phyloP scores from a whole-genome alignment of 2,329 filamentous ascomycete species.

The Pestalotiopsis sp. region DNA sequence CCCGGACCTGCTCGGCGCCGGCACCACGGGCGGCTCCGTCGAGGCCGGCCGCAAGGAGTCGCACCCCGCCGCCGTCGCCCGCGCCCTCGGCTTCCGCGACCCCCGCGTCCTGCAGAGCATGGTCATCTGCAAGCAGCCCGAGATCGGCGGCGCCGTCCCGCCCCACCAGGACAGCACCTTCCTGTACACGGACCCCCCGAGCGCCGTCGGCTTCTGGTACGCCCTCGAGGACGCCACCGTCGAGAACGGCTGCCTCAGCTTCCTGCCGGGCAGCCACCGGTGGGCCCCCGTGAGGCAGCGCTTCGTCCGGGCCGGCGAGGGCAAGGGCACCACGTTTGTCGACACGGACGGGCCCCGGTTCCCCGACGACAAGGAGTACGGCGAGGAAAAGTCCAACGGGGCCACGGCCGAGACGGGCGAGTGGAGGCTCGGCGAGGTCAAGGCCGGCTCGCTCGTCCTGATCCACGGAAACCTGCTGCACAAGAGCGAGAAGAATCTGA shows the following conservation, averaged over 20 bases:
- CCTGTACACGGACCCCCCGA: constrained; percentile 85
- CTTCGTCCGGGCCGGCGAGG: constrained; percentile 66
- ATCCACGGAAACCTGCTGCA: constrained; percentile 96
- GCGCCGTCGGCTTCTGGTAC: constrained; percentile 96
- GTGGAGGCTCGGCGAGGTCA: constrained; percentile 84
- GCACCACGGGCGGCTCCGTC: constrained; percentile 45
- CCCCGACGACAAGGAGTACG: constrained; percentile 54
- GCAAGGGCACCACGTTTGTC: constrained; percentile 68
- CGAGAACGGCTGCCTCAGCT: constrained; percentile 87
- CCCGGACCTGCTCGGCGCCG: constrained; percentile 35
- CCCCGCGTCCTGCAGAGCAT: constrained; percentile 87
- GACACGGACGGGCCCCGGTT: constrained; percentile 69
- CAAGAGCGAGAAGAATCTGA: constrained; percentile 92
- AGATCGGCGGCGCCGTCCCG: constrained; percentile 89
- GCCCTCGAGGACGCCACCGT: constrained; percentile 88
- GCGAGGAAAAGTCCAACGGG: constrained; percentile 39
- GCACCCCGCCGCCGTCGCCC: constrained; percentile 64
- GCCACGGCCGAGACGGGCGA: constrained; percentile 47
- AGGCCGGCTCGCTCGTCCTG: constrained; percentile 85
- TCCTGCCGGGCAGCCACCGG: constrained; percentile 78
- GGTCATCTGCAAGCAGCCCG: constrained; percentile 98
- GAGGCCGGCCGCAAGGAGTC: constrained; percentile 35
- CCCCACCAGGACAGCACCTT: constrained; percentile 94
- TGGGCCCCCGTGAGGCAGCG: constrained; percentile 71
- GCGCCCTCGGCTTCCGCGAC: constrained; percentile 72